Evolutionary conservation across 1,139 yeast species (phyloP).

Genomic region (Taiozyma sp.): DNA sequence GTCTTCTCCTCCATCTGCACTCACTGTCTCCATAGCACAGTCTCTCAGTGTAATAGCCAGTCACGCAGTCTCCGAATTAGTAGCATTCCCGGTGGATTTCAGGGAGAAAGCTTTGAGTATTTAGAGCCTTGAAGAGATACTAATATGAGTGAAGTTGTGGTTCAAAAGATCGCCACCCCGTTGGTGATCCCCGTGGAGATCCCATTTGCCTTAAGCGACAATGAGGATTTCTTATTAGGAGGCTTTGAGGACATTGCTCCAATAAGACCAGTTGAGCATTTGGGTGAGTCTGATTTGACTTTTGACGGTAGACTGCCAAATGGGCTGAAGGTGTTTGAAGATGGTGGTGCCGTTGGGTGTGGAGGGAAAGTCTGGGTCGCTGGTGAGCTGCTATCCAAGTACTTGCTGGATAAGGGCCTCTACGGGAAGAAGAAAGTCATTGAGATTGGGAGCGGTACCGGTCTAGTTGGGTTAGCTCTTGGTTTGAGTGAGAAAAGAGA

Average conservation of each 20-base stretch:
- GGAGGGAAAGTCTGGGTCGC: constrained; percentile 61
- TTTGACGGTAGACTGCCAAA: constrained; percentile 35
- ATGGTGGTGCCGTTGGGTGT: constrained; percentile 53
- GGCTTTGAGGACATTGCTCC: constrained; percentile 28
- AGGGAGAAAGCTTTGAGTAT: too few species aligned
- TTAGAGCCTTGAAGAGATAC: too few species aligned
- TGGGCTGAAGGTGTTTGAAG: constrained; percentile 39
- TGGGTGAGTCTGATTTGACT: constrained; percentile 35
- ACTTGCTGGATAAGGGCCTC: constrained; percentile 27
- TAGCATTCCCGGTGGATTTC: not conserved
- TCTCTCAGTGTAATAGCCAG: not conserved
- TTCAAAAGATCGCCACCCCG: not conserved
- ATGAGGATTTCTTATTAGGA: not conserved
- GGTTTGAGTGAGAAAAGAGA: constrained; percentile 23
- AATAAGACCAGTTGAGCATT: constrained; percentile 30
- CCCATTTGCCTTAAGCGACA: not conserved
- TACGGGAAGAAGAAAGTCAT: constrained; percentile 29
- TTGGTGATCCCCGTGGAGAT: not conserved
- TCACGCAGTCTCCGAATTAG: not conserved
- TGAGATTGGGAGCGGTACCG: constrained; percentile 54
- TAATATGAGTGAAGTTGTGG: not conserved
- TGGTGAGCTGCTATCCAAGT: constrained; percentile 45
- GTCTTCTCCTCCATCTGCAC: not conserved
- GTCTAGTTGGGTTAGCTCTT: constrained; percentile 39
- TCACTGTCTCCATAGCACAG: not conserved